Evolutionary conservation across 352 stramenopile species (phyloP).

Genomic region (Pythium utonaiense): DNA sequence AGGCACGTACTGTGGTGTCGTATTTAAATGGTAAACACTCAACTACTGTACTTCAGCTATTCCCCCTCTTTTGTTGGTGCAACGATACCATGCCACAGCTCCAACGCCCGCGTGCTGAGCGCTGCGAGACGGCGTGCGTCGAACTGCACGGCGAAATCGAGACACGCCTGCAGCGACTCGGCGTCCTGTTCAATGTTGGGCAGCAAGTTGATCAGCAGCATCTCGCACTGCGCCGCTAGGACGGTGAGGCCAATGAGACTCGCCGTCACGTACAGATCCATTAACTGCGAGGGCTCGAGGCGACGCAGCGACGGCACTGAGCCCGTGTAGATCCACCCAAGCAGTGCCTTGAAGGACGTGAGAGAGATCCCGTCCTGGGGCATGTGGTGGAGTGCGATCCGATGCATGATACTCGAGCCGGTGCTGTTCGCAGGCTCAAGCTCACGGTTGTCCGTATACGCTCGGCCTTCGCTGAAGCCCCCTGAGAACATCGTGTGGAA

Average conservation of each 20-base stretch:
- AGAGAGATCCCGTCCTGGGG: slow-evolving; percentile 66
- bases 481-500: slow-evolving; percentile 81
- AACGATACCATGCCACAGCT: slow-evolving; percentile 11
- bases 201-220: slow-evolving; percentile 51
- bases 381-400: slow-evolving; percentile 70
- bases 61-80: neutral
- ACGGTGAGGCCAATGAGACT: slow-evolving; percentile 53
- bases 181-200: slow-evolving; percentile 38
- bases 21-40: neutral
- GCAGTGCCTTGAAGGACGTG: slow-evolving; percentile 50
- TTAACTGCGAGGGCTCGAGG: slow-evolving; percentile 56
- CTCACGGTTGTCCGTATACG: neutral
- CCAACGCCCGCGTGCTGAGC: slow-evolving; percentile 31
- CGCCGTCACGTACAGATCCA: slow-evolving; percentile 69
- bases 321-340: slow-evolving; percentile 75
- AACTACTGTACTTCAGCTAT: neutral
- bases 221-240: slow-evolving; percentile 55
- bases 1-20: neutral
- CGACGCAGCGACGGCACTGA: slow-evolving; percentile 40
- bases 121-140: slow-evolving; percentile 47
- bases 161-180: slow-evolving; percentile 47
- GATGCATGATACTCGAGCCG: slow-evolving; percentile 23
- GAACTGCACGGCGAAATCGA: slow-evolving; percentile 63
- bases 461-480: slow-evolving; percentile 69
- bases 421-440: neutral